Conservation (phyloP, 306 rosid species). For the Boehmeria nivea region DNA sequence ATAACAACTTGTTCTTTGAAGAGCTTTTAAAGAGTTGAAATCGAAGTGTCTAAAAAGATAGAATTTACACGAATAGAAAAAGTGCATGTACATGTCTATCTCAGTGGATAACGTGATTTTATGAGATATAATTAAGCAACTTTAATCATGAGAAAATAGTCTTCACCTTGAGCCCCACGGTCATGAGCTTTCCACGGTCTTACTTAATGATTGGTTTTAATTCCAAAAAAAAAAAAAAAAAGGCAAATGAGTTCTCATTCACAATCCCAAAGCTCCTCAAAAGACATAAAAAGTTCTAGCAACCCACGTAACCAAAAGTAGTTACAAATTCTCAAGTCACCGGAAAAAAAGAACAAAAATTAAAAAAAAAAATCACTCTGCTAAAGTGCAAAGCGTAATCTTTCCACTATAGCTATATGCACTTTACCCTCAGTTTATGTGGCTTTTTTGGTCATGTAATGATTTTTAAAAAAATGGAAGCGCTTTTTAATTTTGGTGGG, state of each 20-base stretch:
- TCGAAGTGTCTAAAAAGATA: neutral
- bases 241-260: neutral
- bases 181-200: constrained; percentile 24
- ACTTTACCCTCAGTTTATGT: constrained; percentile 8
- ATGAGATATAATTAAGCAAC: neutral
- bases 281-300: neutral
- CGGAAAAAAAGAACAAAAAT: too few relatives aligned
- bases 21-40: neutral
- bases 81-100: too few relatives aligned
- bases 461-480: constrained; percentile 9
- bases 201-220: constrained; percentile 14
- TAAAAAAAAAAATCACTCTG: constrained; percentile 6
- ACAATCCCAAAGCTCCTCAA: constrained; percentile 7
- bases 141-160: neutral
- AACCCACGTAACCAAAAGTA: neutral
- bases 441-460: constrained; percentile 10
- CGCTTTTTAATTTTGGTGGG: constrained; percentile 20
- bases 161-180: constrained; percentile 29
- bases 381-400: constrained; percentile 1
- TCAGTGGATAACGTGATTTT: neutral
- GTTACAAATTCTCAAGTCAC: neutral
- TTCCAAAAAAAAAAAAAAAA: neutral
- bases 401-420: neutral
- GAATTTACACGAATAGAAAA: neutral
- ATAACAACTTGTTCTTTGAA: too few relatives aligned